phyloP scores from a whole-genome alignment of 768 basidiomycete species.

The Dioszegia aurantiaca region DNA sequence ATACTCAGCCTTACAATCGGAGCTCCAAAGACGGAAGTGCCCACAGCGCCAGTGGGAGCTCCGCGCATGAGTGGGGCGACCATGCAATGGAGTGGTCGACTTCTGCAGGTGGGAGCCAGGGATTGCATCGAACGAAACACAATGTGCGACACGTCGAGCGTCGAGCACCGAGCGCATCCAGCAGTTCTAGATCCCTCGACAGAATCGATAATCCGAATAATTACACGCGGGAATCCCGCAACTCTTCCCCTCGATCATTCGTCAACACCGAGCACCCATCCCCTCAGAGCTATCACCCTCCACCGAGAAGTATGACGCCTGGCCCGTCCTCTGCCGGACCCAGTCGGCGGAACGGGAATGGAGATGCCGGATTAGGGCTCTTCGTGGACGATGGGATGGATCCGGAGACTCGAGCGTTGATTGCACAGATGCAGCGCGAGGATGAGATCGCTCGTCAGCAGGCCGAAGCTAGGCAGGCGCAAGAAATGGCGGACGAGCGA shows the following conservation, averaged over 20 bases:
- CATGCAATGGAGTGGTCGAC: conserved; percentile 3
- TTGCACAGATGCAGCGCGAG: conserved; percentile 43
- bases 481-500: conserved; percentile 43
- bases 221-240: background rate
- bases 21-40: conserved; percentile 47
- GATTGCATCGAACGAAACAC: conserved; percentile 12
- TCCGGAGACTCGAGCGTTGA: conserved; percentile 35
- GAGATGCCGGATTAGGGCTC: conserved; percentile 23
- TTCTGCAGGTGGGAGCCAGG: background rate
- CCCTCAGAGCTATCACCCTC: background rate
- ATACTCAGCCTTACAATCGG: conserved; percentile 27
- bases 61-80: conserved; percentile 33
- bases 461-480: conserved; percentile 34
- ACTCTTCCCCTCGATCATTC: conserved; percentile 8
- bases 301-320: conserved; percentile 4
- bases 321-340: conserved; percentile 20
- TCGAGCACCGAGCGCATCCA: conserved; percentile 10
- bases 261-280: conserved; percentile 11
- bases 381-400: conserved; percentile 39
- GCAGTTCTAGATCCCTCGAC: conserved; percentile 16
- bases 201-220: conserved; percentile 1
- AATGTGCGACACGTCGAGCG: conserved; percentile 10
- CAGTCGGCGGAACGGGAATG: conserved; percentile 14
- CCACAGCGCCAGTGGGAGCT: conserved; percentile 45
- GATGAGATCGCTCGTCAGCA: conserved; percentile 36